Conservation (phyloP, 805 yeast genomes). For the Nakazawaea laoshanensis region DNA sequence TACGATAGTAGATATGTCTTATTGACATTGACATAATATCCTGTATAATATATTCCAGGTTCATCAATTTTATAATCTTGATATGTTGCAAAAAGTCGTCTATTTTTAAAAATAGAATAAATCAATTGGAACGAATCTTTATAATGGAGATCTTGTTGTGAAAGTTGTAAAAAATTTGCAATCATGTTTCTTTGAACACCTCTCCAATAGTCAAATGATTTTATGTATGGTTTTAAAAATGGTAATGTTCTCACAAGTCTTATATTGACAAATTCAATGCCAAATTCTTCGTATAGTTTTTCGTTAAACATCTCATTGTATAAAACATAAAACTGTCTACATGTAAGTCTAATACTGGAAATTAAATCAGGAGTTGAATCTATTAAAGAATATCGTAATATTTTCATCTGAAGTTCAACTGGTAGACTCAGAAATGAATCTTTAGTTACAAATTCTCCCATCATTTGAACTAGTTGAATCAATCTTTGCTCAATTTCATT, state of each 20-base stretch:
- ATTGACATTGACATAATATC: slow-evolving; percentile 36
- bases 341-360: slow-evolving; percentile 16
- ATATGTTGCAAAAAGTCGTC: slow-evolving; percentile 42
- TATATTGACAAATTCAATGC: slow-evolving; percentile 15
- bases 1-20: slow-evolving; percentile 41
- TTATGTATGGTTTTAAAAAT: slow-evolving; percentile 19
- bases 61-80: slow-evolving; percentile 32
- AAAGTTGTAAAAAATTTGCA: slow-evolving; percentile 14
- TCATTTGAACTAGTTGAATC: no score
- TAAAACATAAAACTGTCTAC: slow-evolving; percentile 30
- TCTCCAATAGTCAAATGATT: slow-evolving; percentile 28
- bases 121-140: slow-evolving; percentile 50
- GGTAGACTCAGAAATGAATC: no score
- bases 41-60: slow-evolving; percentile 35
- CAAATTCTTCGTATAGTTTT: slow-evolving; percentile 22
- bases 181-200: slow-evolving; percentile 17
- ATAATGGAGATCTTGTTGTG: slow-evolving; percentile 22
- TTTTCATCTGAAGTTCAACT: slow-evolving; percentile 7
- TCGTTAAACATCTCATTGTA: slow-evolving; percentile 41
- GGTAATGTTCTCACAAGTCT: slow-evolving; percentile 17
- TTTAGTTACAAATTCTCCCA: no score
- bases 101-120: slow-evolving; percentile 40
- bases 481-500: no score
- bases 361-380: slow-evolving; percentile 2
- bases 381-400: slow-evolving; percentile 1